Base-by-base conservation (phyloP, 495 filamentous ascomycete genomes). In the Lasiosphaeria ovina region DNA sequence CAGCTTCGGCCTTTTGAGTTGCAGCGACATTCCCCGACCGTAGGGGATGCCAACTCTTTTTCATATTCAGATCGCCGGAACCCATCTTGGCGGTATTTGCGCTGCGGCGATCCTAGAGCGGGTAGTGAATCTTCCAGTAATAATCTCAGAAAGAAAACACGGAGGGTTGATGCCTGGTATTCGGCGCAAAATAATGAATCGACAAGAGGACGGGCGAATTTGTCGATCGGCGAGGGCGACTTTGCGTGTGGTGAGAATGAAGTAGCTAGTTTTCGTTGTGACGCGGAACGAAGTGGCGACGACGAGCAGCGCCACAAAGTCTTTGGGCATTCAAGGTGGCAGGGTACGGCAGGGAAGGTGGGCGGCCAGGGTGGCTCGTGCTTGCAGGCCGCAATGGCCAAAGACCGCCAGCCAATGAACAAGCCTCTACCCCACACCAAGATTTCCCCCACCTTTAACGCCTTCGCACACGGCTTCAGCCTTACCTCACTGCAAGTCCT, bases 21-120 rank as follows among this genome's bases (percentile, higher is more conserved):
- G 71, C 71, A 44, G 71, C 71, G 52, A 73, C 49, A 59, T 73
- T 73, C 65, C 65, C 69, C 38, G 70, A 70, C 24, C 71, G 67
- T 54, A 72, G 69, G 69, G 67, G 69, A 70, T 98, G 93, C 89
- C 93, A 98, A 80, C 89, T 93, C 81, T 99, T 99, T 78, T 99
- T 99, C 66, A 96, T 77, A 66, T 97, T 96, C 69, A 97, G 78
- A 79, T 96, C 91, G 66, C 89, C 89, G 55, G 70, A 68, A 78
- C 89, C 87, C 90, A 93, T 93, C 57, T 81, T 90, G 77, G 67
- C 64, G 67, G 71, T 61, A 61, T 69, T 59, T 57, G 51, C 55
- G 42, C 63, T 58, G 58, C 62, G 61, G 51, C 33, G 63, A 59
- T 55, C 36, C 36, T 48, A 55, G 48, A 36, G 17, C 4, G 53